These are phyloP conservation scores for Fraxinus baroniana DNA, from an alignment of 305 asterid species.

Conservation along the genomic window DNA sequence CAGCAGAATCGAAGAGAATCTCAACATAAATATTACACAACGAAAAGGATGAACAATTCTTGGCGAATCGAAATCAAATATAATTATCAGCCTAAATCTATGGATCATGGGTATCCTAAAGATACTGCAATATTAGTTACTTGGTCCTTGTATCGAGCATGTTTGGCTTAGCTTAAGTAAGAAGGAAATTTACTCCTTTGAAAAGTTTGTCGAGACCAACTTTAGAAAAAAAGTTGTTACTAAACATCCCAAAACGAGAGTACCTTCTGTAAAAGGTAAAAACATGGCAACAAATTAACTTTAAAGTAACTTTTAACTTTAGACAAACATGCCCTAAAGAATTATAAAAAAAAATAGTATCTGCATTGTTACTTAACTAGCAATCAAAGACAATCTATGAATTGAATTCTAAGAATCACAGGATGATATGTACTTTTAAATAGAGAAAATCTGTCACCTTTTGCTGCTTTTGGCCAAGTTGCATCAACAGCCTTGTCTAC, in stretches of 20 bases:
- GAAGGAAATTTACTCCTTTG: not conserved
- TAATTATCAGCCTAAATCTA: not conserved
- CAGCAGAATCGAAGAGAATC: not conserved
- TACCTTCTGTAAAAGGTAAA: not conserved
- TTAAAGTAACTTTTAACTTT: not conserved
- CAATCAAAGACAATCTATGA: not conserved
- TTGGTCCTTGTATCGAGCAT: not conserved
- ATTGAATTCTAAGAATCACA: not conserved
- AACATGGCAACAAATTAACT: not conserved
- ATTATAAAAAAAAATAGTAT: not conserved
- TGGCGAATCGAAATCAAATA: not conserved
- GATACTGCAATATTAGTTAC: not conserved
- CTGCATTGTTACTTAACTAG: not conserved
- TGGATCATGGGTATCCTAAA: not conserved
- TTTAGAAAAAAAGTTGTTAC: not conserved
- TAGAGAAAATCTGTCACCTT: constrained; percentile 35
- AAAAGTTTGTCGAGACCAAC: not conserved
- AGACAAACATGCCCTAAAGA: not conserved
- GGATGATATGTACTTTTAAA: constrained; percentile 43
- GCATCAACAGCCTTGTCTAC: constrained; percentile 52
- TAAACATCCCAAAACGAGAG: not conserved
- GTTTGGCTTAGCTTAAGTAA: not conserved
- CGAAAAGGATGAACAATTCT: not conserved
- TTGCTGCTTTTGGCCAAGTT: constrained; percentile 39
- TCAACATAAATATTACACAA: not conserved